Percentiles rank a stretch among this genome's conserved stretches.
These are phyloP conservation scores for Talaromyces funiculosus DNA, from an alignment of 2,329 filamentous ascomycete species.

Conservation along the genomic window DNA sequence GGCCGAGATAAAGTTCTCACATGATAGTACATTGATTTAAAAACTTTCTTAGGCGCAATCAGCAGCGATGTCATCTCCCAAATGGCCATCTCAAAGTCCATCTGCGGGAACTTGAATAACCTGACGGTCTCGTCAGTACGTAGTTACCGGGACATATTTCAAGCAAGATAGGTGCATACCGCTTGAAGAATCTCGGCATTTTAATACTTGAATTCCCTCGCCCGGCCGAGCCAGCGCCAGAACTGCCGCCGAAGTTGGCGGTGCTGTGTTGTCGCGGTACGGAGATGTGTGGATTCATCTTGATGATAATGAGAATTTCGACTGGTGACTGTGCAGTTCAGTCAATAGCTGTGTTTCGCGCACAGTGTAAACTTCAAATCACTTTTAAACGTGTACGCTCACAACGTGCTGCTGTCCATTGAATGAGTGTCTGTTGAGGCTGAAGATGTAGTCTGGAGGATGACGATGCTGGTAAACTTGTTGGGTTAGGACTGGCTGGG, in stretches of 20 bases:
- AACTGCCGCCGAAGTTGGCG: slow-evolving; percentile 45
- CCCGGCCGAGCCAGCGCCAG: slow-evolving; percentile 41
- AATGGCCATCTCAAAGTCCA: slow-evolving; percentile 69
- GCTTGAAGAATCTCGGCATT: slow-evolving; percentile 63
- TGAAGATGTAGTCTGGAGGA: background rate
- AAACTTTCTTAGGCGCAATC: slow-evolving; percentile 65
- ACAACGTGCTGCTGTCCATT: background rate
- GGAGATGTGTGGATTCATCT: slow-evolving; percentile 58
- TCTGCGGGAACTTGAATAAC: slow-evolving; percentile 66
- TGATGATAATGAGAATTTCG: background rate
- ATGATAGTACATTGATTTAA: slow-evolving; percentile 65
- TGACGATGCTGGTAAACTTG: slow-evolving; percentile 7
- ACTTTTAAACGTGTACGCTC: background rate
- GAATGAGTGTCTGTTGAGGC: background rate
- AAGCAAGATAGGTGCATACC: slow-evolving; percentile 28
- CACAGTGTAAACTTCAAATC: too few species aligned
- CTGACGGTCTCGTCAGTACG: slow-evolving; percentile 25
- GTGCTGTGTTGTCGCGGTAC: slow-evolving; percentile 54
- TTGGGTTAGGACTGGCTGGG: background rate
- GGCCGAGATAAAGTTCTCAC: slow-evolving; percentile 36
- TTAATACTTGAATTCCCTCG: slow-evolving; percentile 50
- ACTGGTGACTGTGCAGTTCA: background rate
- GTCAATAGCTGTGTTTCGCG: background rate
- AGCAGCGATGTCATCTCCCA: slow-evolving; percentile 67
- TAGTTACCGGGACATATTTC: background rate